Percentiles rank a stretch among this genome's conserved stretches.
Conservation (phyloP, 2,329 filamentous ascomycete species). For the Ophidiomyces ophidiicola region DNA sequence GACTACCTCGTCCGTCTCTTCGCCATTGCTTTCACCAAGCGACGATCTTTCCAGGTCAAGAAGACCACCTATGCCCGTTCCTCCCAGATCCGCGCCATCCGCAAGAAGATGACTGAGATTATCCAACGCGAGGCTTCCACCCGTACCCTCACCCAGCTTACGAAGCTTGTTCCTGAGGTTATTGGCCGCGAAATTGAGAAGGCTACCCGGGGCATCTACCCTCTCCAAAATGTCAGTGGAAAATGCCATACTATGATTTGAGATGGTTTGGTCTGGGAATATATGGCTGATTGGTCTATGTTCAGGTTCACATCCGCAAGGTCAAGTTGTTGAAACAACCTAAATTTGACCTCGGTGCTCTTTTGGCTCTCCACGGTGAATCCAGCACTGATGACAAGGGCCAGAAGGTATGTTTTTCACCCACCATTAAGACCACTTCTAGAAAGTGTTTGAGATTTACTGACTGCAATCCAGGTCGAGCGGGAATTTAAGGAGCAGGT, state of each 20-base stretch:
- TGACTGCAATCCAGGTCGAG: constrained; percentile 42
- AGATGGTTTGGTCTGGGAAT: background rate
- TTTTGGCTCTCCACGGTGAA: constrained; percentile 96
- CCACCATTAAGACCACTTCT: constrained; percentile 8
- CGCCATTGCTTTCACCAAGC: constrained; percentile 98
- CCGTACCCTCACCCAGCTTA: constrained; percentile 91
- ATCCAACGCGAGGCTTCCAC: constrained; percentile 89
- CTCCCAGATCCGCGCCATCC: constrained; percentile 94
- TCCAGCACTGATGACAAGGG: constrained; percentile 90
- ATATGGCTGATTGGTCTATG: constrained; percentile 7
- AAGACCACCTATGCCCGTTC: constrained; percentile 98
- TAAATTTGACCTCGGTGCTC: constrained; percentile 96
- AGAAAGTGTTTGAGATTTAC: background rate
- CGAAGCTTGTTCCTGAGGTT: constrained; percentile 98
- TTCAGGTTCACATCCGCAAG: constrained; percentile 97
- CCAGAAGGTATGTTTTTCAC: constrained; percentile 60
- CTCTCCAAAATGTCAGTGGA: constrained; percentile 81
- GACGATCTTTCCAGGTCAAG: constrained; percentile 98
- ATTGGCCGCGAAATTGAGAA: constrained; percentile 99
- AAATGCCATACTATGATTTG: background rate
- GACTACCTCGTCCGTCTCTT: constrained; percentile 99
- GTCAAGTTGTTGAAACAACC: constrained; percentile 98
- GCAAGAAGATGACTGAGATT: constrained; percentile 99
- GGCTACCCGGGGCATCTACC: constrained; percentile 98
- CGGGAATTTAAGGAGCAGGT: constrained; percentile 98